Evolutionary conservation across 768 basidiomycete genomes (phyloP), one percentile per base, ranked within the genome.

Genomic region (Pisolithus tinctorius): DNA sequence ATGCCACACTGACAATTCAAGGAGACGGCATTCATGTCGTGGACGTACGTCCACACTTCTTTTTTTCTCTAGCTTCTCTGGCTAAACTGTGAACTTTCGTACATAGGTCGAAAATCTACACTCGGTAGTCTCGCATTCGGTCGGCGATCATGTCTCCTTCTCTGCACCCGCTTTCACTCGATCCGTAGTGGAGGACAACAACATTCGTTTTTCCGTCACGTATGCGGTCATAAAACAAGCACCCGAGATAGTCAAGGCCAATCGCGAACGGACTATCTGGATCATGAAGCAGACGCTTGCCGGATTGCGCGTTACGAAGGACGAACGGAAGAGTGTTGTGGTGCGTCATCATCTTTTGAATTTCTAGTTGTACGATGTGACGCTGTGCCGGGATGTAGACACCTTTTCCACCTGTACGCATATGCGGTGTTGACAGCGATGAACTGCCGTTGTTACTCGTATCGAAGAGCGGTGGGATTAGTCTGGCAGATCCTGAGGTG

Each of bases 1-100:
- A 76, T 71, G 82, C 78, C 39, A 85, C 85, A 1, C 74, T 87
- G 49, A 77, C 85, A 13, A 83, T 75, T 11, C 86, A 88, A 54
- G 78, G 76, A 55, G 86, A 91, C 50, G 88, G 88, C 29, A 70
- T 90, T 37, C 86, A 90, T 67, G 63, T 91, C 42, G 65, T 86
- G 52, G 84, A 90, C 63, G 88, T 89, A 61, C 59, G 77, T 45
- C 0, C 40, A 20, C 43, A 34, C 34, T 8, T 31, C 29, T 14
- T 29, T 72, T 39, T 48, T 11, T 8, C 34, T 49, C 39, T 43
- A 48, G 34, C 44, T 50, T 23, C 46, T 36, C 47, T 3, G 47
- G 44, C 16, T 29, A 9, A 17, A 42, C 29, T 48, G 36, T 47
- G 29, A 41, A 17, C 31, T 11, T 31, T 52, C 57, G 59, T 58